Conservation (phyloP, 1,139 yeast genomes). For the Meyerozyma elateridarum region DNA sequence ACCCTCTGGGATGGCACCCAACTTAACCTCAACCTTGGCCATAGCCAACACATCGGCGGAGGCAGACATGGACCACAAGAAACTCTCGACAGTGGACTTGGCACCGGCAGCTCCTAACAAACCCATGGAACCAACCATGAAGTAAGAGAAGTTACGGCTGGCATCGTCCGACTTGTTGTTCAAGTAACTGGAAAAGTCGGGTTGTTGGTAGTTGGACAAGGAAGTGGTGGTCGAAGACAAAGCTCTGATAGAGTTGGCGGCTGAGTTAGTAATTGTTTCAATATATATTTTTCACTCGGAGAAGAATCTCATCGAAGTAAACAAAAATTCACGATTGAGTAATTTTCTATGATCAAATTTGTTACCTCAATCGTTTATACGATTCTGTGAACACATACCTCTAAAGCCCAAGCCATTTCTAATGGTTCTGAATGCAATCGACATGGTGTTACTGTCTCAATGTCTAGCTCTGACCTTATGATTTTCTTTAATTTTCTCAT, state of each 20-base stretch:
- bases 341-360: no score
- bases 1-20: constrained; percentile 93
- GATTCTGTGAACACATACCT: constrained; percentile 33
- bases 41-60: constrained; percentile 98
- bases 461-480: constrained; percentile 3
- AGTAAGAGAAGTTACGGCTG: constrained; percentile 84
- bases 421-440: constrained; percentile 51
- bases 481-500: constrained; percentile 13
- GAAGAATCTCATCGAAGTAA: no score
- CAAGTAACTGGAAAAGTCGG: constrained; percentile 82
- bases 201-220: constrained; percentile 83
- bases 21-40: constrained; percentile 98
- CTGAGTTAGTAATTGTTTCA: constrained; percentile 10
- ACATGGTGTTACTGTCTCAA: constrained; percentile 1
- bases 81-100: constrained; percentile 94
- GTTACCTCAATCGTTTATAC: no score
- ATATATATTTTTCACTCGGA: no score
- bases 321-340: no score
- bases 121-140: constrained; percentile 98
- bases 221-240: constrained; percentile 46
- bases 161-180: constrained; percentile 69
- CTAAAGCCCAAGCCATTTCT: constrained; percentile 45
- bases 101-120: constrained; percentile 94
- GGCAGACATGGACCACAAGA: constrained; percentile 91
- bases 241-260: constrained; percentile 21